These are phyloP conservation scores for Magnolia sinica DNA, from an alignment of 164 flowering plant genomes.

Conservation along the genomic window DNA sequence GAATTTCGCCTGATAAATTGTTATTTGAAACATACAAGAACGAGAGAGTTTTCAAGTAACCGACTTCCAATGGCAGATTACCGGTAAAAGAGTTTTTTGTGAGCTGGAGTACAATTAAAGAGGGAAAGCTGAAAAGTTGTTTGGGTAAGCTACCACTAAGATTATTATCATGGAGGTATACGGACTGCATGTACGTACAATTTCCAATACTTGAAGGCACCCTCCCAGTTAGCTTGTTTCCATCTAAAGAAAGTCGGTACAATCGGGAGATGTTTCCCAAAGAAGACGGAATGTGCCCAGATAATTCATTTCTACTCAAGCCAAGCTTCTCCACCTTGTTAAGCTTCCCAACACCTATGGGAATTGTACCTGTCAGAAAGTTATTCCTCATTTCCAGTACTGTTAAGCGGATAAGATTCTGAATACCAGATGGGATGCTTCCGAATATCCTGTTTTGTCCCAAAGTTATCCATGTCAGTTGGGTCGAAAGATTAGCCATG, in stretches of 20 bases:
- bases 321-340: slow-evolving; percentile 6
- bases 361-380: slow-evolving; percentile 16
- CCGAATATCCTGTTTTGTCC: slow-evolving; percentile 29
- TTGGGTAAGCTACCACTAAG: not conserved
- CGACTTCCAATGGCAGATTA: not conserved
- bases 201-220: slow-evolving; percentile 14
- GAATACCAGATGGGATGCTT: slow-evolving; percentile 36
- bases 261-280: slow-evolving; percentile 12
- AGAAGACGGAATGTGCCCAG: slow-evolving; percentile 23
- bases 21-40: not conserved
- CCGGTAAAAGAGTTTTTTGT: not conserved
- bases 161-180: not conserved
- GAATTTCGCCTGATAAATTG: not conserved
- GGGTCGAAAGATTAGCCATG: slow-evolving; percentile 44
- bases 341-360: slow-evolving; percentile 25
- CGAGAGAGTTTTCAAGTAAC: not conserved
- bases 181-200: not conserved
- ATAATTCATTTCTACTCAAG: slow-evolving; percentile 16
- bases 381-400: slow-evolving; percentile 29
- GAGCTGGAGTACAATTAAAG: not conserved
- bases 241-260: not conserved
- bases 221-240: slow-evolving; percentile 10
- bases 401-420: slow-evolving; percentile 23
- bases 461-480: slow-evolving; percentile 24
- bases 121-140: slow-evolving; percentile 1